A percentile compares a stretch with the other conserved stretches of the same genome.
Conservation (phyloP, 441 rosid genomes). For the Flueggea neowawraea region DNA sequence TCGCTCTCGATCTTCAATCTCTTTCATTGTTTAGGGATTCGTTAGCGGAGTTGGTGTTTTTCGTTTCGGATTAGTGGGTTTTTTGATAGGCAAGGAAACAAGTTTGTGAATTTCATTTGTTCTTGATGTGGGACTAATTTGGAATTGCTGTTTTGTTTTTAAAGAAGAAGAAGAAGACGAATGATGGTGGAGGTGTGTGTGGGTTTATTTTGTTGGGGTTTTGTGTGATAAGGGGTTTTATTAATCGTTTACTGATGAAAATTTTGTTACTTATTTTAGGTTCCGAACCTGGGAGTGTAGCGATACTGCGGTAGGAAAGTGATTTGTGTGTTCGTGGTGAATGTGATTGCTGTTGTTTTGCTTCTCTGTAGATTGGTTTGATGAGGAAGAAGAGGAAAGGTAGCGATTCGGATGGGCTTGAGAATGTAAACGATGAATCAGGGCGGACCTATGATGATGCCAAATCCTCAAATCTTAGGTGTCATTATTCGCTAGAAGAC, state of each 20-base stretch:
- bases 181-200: no score
- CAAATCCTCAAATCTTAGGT: constrained; percentile 49
- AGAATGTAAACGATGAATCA: constrained; percentile 30
- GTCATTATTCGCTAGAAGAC: constrained; percentile 78
- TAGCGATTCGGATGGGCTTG: constrained; percentile 49
- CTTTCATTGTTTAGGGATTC: no score
- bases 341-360: background rate
- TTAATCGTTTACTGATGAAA: background rate
- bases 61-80: no score
- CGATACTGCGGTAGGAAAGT: background rate
- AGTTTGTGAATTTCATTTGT: no score
- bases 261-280: background rate
- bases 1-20: no score
- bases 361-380: constrained; percentile 5
- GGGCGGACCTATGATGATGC: constrained; percentile 27
- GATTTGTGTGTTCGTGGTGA: background rate
- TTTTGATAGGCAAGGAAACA: no score
- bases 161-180: no score
- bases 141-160: no score
- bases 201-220: no score
- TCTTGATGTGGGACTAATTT: no score
- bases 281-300: background rate
- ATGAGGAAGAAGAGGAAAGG: constrained; percentile 99
- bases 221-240: no score
- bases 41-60: no score